Percentiles rank a stretch among this genome's conserved stretches.
Conservation (phyloP, 306 rosid genomes). For the Prunus davidiana region DNA sequence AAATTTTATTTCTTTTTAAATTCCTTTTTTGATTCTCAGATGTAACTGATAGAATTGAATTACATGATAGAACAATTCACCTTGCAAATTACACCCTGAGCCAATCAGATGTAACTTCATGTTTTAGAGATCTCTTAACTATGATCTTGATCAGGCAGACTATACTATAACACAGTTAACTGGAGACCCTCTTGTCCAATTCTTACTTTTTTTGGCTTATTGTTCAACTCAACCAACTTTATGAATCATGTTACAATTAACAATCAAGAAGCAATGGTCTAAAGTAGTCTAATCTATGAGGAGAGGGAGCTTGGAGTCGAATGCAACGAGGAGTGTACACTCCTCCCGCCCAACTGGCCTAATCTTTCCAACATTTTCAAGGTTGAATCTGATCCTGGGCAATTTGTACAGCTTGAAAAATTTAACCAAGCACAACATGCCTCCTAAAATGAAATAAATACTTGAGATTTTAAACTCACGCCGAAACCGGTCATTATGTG, state of each 20-base stretch:
- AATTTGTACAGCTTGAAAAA: neutral
- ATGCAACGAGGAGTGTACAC: too few relatives aligned
- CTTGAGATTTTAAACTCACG: neutral
- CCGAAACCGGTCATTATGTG: neutral
- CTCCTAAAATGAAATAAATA: neutral
- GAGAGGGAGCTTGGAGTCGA: too few relatives aligned
- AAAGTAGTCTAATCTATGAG: too few relatives aligned
- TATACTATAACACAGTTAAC: too few relatives aligned
- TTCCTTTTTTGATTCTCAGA: conserved; percentile 40
- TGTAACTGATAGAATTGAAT: conserved; percentile 76
- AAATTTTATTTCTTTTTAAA: conserved; percentile 41
- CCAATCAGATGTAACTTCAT: neutral
- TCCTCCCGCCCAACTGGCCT: too few relatives aligned
- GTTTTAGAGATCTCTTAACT: neutral
- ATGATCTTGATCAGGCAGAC: neutral
- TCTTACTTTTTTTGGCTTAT: neutral
- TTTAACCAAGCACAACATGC: too few relatives aligned
- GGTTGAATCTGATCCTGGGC: neutral
- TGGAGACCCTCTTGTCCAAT: neutral
- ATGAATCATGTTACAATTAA: neutral
- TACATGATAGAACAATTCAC: conserved; percentile 60
- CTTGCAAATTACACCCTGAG: conserved; percentile 14
- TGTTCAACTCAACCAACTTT: neutral
- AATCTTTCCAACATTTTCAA: neutral
- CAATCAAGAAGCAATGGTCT: too few relatives aligned